A percentile compares a stretch with the other conserved stretches of the same genome.
Evolutionary conservation across 768 basidiomycete species (phyloP).

Genomic region (Mycena maculata): DNA sequence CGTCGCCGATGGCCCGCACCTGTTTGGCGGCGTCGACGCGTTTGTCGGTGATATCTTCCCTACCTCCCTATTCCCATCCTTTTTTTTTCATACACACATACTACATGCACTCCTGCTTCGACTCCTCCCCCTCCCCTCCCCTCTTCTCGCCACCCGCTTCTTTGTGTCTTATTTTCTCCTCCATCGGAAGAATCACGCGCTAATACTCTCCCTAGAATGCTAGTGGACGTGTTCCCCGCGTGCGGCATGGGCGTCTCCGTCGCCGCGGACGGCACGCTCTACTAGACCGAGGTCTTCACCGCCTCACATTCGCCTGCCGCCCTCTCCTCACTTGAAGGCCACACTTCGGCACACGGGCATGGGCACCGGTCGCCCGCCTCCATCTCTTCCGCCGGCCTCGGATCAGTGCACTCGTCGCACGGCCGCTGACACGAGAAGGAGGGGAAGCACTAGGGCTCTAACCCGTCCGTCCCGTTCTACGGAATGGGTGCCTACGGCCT

Average conservation of each 20-base stretch:
- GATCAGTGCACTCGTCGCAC: not conserved
- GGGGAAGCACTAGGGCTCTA: slow-evolving; percentile 1
- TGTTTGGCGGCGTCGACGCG: too few relatives aligned
- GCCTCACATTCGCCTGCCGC: slow-evolving; percentile 2
- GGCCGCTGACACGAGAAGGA: not conserved
- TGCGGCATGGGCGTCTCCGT: slow-evolving; percentile 5
- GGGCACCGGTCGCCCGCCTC: not conserved
- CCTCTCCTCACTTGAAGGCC: not conserved
- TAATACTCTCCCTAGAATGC: not conserved
- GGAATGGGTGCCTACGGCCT: slow-evolving; percentile 2
- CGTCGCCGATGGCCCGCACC: too few relatives aligned
- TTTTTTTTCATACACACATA: too few relatives aligned
- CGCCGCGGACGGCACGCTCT: slow-evolving; percentile 1
- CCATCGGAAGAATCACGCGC: not conserved
- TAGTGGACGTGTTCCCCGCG: slow-evolving; percentile 2
- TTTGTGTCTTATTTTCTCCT: not conserved
- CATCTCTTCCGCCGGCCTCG: not conserved
- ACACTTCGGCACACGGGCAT: not conserved
- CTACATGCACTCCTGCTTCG: too few relatives aligned
- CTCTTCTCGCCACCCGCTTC: not conserved
- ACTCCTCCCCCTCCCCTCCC: not conserved
- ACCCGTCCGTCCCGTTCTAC: slow-evolving; percentile 7
- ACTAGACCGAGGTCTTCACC: slow-evolving; percentile 4
- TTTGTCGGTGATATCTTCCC: too few relatives aligned
- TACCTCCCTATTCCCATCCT: too few relatives aligned